Evolutionary conservation across 306 rosid species (phyloP), one percentile per base, ranked within the genome.

Genomic region (Casuarina equisetifolia): DNA sequence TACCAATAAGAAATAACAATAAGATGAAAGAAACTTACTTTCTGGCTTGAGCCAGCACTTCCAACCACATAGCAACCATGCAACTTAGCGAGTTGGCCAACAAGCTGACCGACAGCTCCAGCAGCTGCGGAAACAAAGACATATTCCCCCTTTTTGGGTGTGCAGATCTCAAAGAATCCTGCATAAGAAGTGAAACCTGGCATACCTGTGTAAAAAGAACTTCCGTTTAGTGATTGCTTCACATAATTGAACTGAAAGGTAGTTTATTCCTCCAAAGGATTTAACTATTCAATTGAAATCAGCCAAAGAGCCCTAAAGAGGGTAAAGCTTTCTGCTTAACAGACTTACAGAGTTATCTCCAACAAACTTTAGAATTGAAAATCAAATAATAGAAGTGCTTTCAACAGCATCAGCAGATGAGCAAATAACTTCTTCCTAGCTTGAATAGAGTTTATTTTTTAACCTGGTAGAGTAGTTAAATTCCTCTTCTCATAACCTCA

Each of bases 21-120:
- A 62, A 7, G 40, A 66, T 39, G 16, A 66, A 12, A 64, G 50
- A 42, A 16, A 1, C 35, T 9, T 74, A 87, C 91, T 80, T 87
- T 90, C 38, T 86, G 79, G 58, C 81, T 82, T 48, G 85, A 82
- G 15, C 89, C 88, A 10, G 88, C 89, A 76, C 89, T 84, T 76
- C 94, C 91, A 79, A 90, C 91, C 52, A 90, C 94, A 82, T 90
- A 88, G 57, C 91, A 90, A 43, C 89, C 94, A 69, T 77, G 52
- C 86, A 87, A 51, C 20, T 90, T 88, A 32, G 91, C 91, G 42
- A 88, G 52, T 43, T 88, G 91, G 0, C 91, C 89, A 17, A 88
- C 91, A 71, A 85, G 78, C 80, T 88, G 89, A 70, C 91, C 91
- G 58, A 88, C 82, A 4, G 89, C 91, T 38, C 88, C 88, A 77